phyloP scores from a whole-genome alignment of 306 rosid genomes.

The Cicer bijugum region DNA sequence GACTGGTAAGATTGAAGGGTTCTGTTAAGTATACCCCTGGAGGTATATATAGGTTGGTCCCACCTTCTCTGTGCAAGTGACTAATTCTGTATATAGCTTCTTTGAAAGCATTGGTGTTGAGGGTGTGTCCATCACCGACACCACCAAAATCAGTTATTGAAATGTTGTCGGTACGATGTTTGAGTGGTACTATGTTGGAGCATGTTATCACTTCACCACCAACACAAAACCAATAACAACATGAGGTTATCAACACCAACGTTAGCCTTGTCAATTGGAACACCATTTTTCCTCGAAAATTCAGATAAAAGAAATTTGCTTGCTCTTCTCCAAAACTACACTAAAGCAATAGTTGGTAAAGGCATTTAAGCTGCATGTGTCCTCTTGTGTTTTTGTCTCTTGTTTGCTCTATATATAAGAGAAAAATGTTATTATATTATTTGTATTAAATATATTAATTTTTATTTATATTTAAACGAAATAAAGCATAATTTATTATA shows the following conservation, averaged over 20 bases:
- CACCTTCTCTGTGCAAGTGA: slow-evolving; percentile 63
- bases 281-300: not conserved
- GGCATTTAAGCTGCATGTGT: too few species aligned
- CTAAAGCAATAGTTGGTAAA: too few species aligned
- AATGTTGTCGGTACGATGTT: slow-evolving; percentile 60
- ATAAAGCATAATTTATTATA: too few species aligned
- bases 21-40: slow-evolving; percentile 78
- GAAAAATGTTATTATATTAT: too few species aligned
- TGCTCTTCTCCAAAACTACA: too few species aligned
- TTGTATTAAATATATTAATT: too few species aligned
- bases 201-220: slow-evolving; percentile 58
- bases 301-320: not conserved
- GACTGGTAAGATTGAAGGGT: slow-evolving; percentile 81
- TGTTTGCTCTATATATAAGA: too few species aligned
- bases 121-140: slow-evolving; percentile 72
- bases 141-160: slow-evolving; percentile 74
- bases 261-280: not conserved
- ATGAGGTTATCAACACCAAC: not conserved
- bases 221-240: not conserved
- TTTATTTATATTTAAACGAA: too few species aligned
- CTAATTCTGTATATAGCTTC: slow-evolving; percentile 71
- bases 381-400: too few species aligned
- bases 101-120: slow-evolving; percentile 73
- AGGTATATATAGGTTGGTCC: slow-evolving; percentile 79
- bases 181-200: slow-evolving; percentile 67